Conservation (phyloP, 1,284 basidiomycete species). For the Irpex lacteus region DNA sequence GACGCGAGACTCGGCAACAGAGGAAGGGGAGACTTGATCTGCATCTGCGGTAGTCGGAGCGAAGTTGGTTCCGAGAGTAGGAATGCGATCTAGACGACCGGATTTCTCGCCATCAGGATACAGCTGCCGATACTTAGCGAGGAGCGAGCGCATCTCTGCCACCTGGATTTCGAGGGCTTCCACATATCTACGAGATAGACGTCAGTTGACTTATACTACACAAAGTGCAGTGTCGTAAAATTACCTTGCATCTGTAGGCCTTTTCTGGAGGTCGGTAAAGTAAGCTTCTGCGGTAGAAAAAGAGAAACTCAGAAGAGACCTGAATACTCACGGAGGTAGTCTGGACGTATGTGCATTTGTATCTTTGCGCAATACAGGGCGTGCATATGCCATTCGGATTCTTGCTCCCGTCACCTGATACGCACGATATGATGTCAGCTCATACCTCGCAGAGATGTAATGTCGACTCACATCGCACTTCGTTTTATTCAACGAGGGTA, state of each 20-base stretch:
- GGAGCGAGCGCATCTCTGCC: constrained; percentile 9
- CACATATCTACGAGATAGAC: constrained; percentile 4
- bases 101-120: constrained; percentile 48
- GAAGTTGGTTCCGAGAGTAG: background rate
- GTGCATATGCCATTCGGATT: constrained; percentile 1
- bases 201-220: too few relatives aligned
- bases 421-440: background rate
- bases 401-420: constrained; percentile 9
- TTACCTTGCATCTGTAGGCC: constrained; percentile 6
- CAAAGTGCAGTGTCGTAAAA: background rate
- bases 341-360: constrained; percentile 13
- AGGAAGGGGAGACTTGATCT: background rate
- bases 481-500: too few relatives aligned
- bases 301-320: background rate
- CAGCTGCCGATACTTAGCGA: constrained; percentile 43
- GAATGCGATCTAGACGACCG: constrained; percentile 32
- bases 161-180: constrained; percentile 9
- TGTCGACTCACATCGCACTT: too few relatives aligned
- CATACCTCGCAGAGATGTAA: too few relatives aligned
- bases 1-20: background rate
- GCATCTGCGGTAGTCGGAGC: background rate
- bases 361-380: constrained; percentile 6
- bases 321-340: constrained; percentile 5
- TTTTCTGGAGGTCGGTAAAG: background rate
- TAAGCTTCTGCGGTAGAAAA: background rate